Conservation (phyloP, 352 stramenopile genomes). For the Peronospora destructor region DNA sequence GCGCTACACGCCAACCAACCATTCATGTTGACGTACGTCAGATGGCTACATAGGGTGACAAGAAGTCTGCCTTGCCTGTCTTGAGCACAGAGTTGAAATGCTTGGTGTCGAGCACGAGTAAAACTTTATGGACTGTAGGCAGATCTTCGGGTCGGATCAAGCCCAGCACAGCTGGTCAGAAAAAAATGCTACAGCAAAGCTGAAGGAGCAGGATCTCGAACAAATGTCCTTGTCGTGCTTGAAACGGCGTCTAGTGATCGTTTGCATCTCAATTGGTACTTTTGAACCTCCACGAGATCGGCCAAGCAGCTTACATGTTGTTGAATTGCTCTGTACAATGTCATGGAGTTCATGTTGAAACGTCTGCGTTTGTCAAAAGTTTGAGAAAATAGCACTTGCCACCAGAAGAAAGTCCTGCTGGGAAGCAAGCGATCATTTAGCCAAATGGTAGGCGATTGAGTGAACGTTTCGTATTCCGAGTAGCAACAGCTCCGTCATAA, state of each 20-base stretch:
- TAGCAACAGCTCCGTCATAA: neutral
- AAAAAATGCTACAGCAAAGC: neutral
- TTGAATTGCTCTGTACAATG: neutral
- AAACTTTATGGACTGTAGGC: neutral
- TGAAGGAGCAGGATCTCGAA: no score
- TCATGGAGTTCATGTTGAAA: neutral
- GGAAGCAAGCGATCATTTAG: neutral
- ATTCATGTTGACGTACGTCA: neutral
- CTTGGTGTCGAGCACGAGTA: neutral
- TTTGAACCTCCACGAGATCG: no score
- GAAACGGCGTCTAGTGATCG: no score
- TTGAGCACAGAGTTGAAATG: conserved; percentile 17
- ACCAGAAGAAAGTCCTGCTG: conserved; percentile 2
- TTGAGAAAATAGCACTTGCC: neutral
- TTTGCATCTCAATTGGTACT: no score
- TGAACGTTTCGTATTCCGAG: conserved; percentile 17
- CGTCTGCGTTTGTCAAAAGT: conserved; percentile 15
- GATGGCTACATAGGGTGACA: conserved; percentile 17
- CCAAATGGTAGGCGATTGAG: conserved; percentile 7
- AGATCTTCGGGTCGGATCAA: neutral
- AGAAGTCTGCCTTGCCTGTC: conserved; percentile 2
- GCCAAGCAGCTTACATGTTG: no score
- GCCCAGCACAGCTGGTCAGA: conserved; percentile 1
- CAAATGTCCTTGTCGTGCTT: neutral
- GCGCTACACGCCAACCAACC: neutral